Conservation (phyloP, 108 stramenopile species). For the Nitzschia inconspicua region DNA sequence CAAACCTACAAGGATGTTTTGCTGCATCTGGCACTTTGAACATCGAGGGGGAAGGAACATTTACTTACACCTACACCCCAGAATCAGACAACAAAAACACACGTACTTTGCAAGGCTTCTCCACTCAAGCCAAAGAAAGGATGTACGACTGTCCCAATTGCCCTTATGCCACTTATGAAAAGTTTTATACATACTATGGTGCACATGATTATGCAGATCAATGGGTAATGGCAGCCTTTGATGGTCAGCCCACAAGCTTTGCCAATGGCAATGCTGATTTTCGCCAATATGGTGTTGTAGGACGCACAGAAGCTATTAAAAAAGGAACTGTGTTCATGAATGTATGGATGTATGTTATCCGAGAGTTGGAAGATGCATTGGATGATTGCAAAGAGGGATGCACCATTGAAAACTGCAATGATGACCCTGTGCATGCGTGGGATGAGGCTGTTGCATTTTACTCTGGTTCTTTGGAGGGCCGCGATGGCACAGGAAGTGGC, state of each 20-base stretch:
- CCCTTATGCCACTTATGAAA: slow-evolving; percentile 43
- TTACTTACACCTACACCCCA: slow-evolving; percentile 39
- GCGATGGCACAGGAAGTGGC: slow-evolving; percentile 53
- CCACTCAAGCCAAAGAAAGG: slow-evolving; percentile 34
- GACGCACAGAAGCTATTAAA: slow-evolving; percentile 43
- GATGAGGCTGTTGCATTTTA: slow-evolving; percentile 62
- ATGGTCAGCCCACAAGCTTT: slow-evolving; percentile 34
- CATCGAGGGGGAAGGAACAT: not conserved
- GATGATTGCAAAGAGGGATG: slow-evolving; percentile 55
- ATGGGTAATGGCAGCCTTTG: slow-evolving; percentile 56
- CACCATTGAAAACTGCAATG: slow-evolving; percentile 53
- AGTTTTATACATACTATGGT: slow-evolving; percentile 67
- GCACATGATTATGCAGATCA: slow-evolving; percentile 60
- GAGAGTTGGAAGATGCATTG: slow-evolving; percentile 66
- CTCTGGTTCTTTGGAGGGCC: slow-evolving; percentile 50
- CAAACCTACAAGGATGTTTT: slow-evolving; percentile 32
- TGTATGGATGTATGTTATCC: slow-evolving; percentile 68
- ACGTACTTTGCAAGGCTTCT: slow-evolving; percentile 51
- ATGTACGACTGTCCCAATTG: slow-evolving; percentile 28
- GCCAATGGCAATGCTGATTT: slow-evolving; percentile 52
- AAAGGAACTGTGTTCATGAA: slow-evolving; percentile 60
- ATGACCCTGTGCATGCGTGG: slow-evolving; percentile 57
- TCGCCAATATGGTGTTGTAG: slow-evolving; percentile 5
- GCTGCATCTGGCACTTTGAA: slow-evolving; percentile 17
- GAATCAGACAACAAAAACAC: slow-evolving; percentile 43